Conservation (phyloP, 1,284 basidiomycete species). For the Ustilago sp. region DNA sequence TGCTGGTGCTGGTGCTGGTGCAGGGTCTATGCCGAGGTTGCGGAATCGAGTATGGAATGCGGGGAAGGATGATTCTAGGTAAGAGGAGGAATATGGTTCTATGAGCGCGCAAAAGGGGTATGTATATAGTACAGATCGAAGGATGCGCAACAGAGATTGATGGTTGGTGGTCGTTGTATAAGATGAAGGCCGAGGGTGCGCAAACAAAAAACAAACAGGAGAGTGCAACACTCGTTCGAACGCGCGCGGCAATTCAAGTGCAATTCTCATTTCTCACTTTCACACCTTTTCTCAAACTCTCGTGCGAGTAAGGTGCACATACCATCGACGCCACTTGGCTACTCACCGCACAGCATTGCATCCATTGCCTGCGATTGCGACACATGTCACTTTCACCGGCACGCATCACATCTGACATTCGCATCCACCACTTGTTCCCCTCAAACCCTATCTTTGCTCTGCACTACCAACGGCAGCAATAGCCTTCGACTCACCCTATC, state of each 20-base stretch:
- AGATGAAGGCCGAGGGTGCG: too few relatives aligned
- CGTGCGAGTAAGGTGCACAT: constrained; percentile 1
- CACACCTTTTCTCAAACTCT: neutral
- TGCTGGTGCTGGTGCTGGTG: neutral
- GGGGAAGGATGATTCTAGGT: neutral
- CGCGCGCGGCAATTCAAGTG: too few relatives aligned
- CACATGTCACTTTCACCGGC: neutral
- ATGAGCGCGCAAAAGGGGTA: neutral
- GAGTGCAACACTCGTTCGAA: too few relatives aligned
- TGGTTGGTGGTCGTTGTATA: too few relatives aligned
- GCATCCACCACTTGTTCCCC: too few relatives aligned
- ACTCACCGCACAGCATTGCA: neutral
- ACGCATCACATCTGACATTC: neutral
- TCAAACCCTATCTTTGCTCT: too few relatives aligned
- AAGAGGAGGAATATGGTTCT: neutral
- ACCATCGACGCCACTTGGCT: neutral
- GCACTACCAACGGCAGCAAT: too few relatives aligned
- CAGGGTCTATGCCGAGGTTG: neutral
- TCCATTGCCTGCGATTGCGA: neutral
- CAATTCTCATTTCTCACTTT: neutral
- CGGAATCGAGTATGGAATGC: neutral
- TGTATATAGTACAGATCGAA: too few relatives aligned
- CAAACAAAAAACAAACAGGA: too few relatives aligned
- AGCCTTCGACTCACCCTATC: neutral
- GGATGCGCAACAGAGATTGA: too few relatives aligned